Base-by-base conservation (phyloP, 805 yeast genomes). In the Dipodascus geniculatus region DNA sequence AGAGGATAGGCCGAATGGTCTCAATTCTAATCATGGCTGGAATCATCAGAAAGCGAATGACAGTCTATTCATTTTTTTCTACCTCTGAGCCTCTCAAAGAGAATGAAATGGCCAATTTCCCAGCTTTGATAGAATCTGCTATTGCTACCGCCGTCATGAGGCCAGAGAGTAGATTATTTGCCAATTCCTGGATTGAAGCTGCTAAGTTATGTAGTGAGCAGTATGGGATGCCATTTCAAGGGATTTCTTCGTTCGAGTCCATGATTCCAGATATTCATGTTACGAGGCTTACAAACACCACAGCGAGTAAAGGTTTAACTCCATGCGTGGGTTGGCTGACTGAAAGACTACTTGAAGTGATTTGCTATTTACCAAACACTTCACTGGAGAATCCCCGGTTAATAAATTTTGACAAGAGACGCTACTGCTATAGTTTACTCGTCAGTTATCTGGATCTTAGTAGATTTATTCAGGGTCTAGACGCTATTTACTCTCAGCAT, bases 241-340 rank as follows among this genome's bases (percentile, higher is more conserved):
- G 54, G 49, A 16, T 47, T 9, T 3, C 49, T 9, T 8, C 52
- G 9, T 48, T 58, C 17, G 65, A 63, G 17, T 49, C 58, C 22
- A 54, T 56, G 51, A 60, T 69, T 20, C 72, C 72, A 1, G 51
- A 53, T 14, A 54, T 69, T 11, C 59, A 60, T n/a, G 50, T 52
- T 6, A 54, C 55, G 2, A 44, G 52, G 44, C 55, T 64, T 14
- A 51, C 50, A 38, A 51, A 51, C 20, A 53, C 53, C 11, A 51
- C 49, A 16, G 54, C 60, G 14, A 35, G 48, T 3, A 44, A 74
- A 53, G 75, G 82, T 0, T 69, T 87, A 50, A 79, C 87, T 3
- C 93, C 96, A 1, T 90, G 96, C 62, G 79, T 88, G 55, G 97
- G 97, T 9, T 91, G 98, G 98, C 73, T 88, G 51, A 72, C 84